These are phyloP conservation scores for Inga laurina DNA, from an alignment of 306 rosid species.

Conservation along the genomic window DNA sequence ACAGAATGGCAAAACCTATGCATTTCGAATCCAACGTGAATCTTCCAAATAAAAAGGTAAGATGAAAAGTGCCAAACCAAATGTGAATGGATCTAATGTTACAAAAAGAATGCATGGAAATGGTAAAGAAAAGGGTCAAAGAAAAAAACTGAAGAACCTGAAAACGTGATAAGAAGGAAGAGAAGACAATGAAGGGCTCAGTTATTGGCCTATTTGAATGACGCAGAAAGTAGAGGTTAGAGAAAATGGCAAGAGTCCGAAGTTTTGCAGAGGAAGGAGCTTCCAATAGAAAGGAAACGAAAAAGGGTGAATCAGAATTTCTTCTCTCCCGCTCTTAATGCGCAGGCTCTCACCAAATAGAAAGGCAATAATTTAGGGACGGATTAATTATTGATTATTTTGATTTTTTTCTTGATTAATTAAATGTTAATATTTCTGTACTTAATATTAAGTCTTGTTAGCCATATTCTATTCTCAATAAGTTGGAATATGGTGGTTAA, in stretches of 20 bases:
- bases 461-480: too few species aligned
- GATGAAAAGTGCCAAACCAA: background rate
- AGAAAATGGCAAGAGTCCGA: background rate
- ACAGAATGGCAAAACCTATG: slow-evolving; percentile 5
- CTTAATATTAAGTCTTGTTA: too few species aligned
- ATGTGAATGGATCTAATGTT: slow-evolving; percentile 3
- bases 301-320: background rate
- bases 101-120: background rate
- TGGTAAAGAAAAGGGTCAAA: background rate
- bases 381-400: background rate
- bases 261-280: background rate
- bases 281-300: background rate
- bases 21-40: slow-evolving; percentile 8
- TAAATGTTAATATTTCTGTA: background rate
- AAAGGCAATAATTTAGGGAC: background rate
- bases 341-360: background rate
- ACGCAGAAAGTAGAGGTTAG: background rate
- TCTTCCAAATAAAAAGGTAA: background rate
- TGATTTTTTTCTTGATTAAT: background rate
- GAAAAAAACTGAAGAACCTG: background rate
- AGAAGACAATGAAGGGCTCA: background rate
- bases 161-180: background rate
- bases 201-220: background rate
- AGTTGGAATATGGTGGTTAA: too few species aligned
- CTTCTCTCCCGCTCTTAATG: background rate